Evolutionary conservation across 192 early-diverging fungal species (phyloP).

Genomic region (Umbelopsis sp.): DNA sequence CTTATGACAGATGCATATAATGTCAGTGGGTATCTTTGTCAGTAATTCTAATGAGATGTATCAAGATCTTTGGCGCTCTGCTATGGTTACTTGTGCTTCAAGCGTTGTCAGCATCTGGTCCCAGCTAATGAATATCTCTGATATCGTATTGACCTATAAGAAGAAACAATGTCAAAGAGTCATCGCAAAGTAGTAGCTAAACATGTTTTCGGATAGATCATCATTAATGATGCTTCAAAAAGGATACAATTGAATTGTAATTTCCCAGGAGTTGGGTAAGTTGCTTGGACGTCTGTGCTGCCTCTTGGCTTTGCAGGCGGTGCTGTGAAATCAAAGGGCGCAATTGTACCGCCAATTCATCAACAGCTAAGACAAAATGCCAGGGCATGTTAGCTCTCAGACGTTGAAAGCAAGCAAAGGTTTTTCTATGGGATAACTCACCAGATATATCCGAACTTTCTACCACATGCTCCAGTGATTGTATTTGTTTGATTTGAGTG

Average conservation of each 20-base stretch:
- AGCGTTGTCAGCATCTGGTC: constrained; percentile 45
- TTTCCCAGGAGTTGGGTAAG: constrained; percentile 43
- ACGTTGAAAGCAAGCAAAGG: neutral
- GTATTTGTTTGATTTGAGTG: constrained; percentile 41
- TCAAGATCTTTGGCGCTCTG: neutral
- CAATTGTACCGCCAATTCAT: constrained; percentile 32
- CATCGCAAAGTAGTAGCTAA: neutral
- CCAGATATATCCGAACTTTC: constrained; percentile 41
- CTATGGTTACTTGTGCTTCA: constrained; percentile 34
- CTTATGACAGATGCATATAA: too few relatives aligned
- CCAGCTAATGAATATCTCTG: constrained; percentile 54
- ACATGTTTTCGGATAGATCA: neutral
- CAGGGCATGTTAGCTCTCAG: too few relatives aligned
- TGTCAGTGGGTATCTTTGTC: constrained; percentile 2
- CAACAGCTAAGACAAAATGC: constrained; percentile 31
- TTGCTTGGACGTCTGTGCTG: constrained; percentile 31
- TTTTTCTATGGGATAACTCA: neutral
- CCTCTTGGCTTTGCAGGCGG: constrained; percentile 30
- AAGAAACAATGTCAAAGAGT: neutral
- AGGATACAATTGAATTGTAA: constrained; percentile 46
- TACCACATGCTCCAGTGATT: constrained; percentile 43
- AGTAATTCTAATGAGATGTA: neutral
- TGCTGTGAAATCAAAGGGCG: constrained; percentile 39
- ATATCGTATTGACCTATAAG: constrained; percentile 46
- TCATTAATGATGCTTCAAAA: neutral